phyloP scores from a whole-genome alignment of 2,329 filamentous ascomycete species.

The Colletotrichum zoysiae region DNA sequence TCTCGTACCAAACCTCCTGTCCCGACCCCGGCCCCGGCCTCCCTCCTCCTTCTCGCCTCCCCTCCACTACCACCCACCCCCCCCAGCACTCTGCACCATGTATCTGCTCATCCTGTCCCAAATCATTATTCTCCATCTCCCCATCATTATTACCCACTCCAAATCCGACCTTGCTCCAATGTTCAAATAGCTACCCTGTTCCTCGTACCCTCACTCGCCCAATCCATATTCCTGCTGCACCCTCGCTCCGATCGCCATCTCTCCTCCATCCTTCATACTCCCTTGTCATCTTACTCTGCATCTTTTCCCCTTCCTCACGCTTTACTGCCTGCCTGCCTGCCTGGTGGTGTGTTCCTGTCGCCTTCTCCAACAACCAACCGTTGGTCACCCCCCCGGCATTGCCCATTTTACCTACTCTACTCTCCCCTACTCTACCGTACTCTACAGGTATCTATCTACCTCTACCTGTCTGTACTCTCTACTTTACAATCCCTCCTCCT shows the following conservation, averaged over 20 bases:
- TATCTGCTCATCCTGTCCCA: slow-evolving; percentile 3
- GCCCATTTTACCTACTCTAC: not conserved
- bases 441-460: too few species aligned
- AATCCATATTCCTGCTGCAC: slow-evolving; percentile 41
- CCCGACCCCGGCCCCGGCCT: slow-evolving; percentile 3
- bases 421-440: not conserved
- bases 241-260: slow-evolving; percentile 45
- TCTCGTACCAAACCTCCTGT: slow-evolving; percentile 15
- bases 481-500: not conserved
- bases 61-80: not conserved
- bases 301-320: slow-evolving; percentile 26
- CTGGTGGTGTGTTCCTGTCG: slow-evolving; percentile 23
- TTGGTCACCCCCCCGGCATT: slow-evolving; percentile 12
- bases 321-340: not conserved
- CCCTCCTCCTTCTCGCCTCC: not conserved
- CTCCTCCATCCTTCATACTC: slow-evolving; percentile 38
- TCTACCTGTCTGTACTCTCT: not conserved
- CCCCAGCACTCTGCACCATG: not conserved
- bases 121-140: slow-evolving; percentile 37
- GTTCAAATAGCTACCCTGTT: slow-evolving; percentile 53
- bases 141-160: slow-evolving; percentile 48
- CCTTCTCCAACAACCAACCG: slow-evolving; percentile 17
- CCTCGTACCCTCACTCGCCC: slow-evolving; percentile 46
- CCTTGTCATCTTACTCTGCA: slow-evolving; percentile 41
- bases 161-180: slow-evolving; percentile 50